phyloP scores from a whole-genome alignment of 257 asterid genomes.

The Primulina tabacum region DNA sequence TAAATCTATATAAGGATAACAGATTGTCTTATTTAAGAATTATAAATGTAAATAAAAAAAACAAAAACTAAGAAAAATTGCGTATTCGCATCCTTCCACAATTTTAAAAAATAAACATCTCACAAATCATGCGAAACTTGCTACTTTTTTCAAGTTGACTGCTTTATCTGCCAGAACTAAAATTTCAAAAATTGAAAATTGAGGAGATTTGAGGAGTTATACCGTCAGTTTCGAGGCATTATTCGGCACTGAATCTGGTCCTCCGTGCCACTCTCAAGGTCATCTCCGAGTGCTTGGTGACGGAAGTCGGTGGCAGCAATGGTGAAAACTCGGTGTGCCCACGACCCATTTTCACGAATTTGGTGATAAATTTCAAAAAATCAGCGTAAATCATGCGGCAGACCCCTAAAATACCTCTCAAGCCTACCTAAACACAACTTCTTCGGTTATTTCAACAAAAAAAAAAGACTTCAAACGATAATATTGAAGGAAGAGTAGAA shows the following conservation, averaged over 20 bases:
- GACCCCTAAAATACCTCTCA: too few species aligned
- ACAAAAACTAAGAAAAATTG: too few species aligned
- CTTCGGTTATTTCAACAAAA: too few species aligned
- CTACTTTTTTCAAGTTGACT: background rate
- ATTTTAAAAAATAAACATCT: too few species aligned
- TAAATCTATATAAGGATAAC: too few species aligned
- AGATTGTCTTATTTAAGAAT: too few species aligned
- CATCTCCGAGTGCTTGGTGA: slow-evolving; percentile 62
- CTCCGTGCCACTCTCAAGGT: slow-evolving; percentile 90
- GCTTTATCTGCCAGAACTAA: slow-evolving; percentile 1
- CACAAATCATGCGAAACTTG: background rate
- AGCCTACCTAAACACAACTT: too few species aligned
- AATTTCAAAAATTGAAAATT: background rate
- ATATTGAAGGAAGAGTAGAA: too few species aligned
- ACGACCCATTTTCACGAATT: slow-evolving; percentile 38
- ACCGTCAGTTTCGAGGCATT: slow-evolving; percentile 97
- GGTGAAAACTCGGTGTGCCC: slow-evolving; percentile 66
- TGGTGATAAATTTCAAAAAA: background rate
- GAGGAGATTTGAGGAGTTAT: background rate
- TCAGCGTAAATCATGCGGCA: too few species aligned
- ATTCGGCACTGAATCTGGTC: slow-evolving; percentile 98
- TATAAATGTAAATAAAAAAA: too few species aligned
- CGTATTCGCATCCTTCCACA: too few species aligned
- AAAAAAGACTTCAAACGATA: too few species aligned
- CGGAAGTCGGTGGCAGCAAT: slow-evolving; percentile 63